Evolutionary conservation across 2,329 filamentous ascomycete species (phyloP), one percentile per base, ranked within the genome.

Genomic region (Alternaria triticina): DNA sequence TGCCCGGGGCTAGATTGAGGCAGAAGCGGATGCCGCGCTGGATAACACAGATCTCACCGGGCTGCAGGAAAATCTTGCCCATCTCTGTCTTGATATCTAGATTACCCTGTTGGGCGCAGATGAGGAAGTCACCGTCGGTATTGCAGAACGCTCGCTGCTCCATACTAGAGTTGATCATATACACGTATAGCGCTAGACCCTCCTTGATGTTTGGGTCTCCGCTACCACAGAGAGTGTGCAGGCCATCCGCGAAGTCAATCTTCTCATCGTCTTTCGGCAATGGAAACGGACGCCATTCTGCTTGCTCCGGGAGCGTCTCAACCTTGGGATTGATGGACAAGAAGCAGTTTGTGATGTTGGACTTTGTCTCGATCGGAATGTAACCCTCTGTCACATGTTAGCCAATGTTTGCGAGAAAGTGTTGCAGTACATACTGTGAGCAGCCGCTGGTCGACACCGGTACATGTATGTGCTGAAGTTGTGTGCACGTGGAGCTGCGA

Each of bases 151-250:
- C 82, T 36, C 81, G 76, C 6, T 77, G 75, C 5, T 75, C 72
- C 85, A 86, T 86, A 52, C 75, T 81, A 1, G 74, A 71, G 65
- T 85, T 85, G 67, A 83, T 80, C 64, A 80, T 78, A 69, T 85
- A 86, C 33, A 85, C 78, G 67, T 86, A 84, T 1, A 83, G 74
- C 5, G 84, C 84, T 22, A 86, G 73, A 7, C 85, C 84, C 59
- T 86, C 83, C 58, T 79, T 77, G 27, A 84, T 77, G n/a, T 82
- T 86, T 6, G 85, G 82, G 45, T 86, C 84, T 9, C 85, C 85
- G 25, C 82, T 82, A 6, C 85, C 85, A 22, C 79, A 83, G 9
- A 86, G 74, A 2, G 84, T 85, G 69, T 84, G 82, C 12, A 86
- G 74, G 6, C 85, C 84, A 61, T 83, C 75, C 11, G 82, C 72